Base-by-base conservation (phyloP, 1,139 yeast genomes). In the Taphrina betulina region DNA sequence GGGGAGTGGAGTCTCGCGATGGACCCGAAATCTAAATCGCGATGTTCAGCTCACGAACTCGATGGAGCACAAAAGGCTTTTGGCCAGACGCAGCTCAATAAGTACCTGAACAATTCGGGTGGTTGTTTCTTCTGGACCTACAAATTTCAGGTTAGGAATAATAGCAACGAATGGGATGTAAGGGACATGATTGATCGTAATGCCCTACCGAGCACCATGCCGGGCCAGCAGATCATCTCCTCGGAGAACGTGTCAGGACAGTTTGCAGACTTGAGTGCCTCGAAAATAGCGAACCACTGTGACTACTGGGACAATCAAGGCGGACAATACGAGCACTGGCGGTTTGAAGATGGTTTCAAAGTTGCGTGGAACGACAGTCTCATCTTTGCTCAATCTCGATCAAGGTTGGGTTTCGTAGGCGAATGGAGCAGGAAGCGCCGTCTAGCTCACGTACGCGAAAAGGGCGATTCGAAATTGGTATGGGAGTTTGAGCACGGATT, bases 401-500 rank as follows among this genome's bases (percentile, higher is more conserved):
- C 95, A 3, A 74, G 76, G 19, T 69, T 90, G 33, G 97, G 97
- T 2, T 78, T 96, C 61, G 66, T 75, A 34, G 77, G 76, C 52
- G 83, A 90, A 0, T 85, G 92, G 90, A 80, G 75, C 61, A 65
- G 68, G 22, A 71, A 78, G 17, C 73, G 88, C 57, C 68, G 77
- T 38, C 67, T 66, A 5, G 85, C 86, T 63, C 95, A 88, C 68
- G 66, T 79, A 24, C 63, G 70, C 5, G 71, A 71, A 10, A 76
- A 78, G 58, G 94, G 94, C 2, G 64, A 70, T 2, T 78, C 83
- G 64, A 72, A 74, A 57, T 76, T 72, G 66, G 60, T 80, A 56
- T 90, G 96, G 96, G 95, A 85, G 68, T 90, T 87, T 84, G 86
- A 82, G 33, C 92, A 85, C 62, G 96, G 95, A 0, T 89, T 4